phyloP scores from a whole-genome alignment of 257 asterid species.

The Penstemon davidsonii region DNA sequence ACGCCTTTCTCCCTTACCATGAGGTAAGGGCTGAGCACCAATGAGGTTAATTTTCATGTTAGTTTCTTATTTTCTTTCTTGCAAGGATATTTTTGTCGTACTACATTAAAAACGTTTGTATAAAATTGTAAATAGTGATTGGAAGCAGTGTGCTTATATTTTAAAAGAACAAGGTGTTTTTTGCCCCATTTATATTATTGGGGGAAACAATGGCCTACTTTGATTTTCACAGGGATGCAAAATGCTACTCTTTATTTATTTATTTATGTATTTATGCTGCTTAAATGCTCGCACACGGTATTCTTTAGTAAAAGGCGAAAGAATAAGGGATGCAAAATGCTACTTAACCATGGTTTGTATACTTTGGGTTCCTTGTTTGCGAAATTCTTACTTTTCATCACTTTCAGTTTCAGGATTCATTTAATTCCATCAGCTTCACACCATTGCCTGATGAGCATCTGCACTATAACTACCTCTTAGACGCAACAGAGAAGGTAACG shows the following conservation, averaged over 20 bases:
- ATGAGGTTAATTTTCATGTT: too few relatives aligned
- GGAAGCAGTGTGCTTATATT: too few relatives aligned
- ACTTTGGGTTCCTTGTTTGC: slow-evolving; percentile 5
- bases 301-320: background rate
- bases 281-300: too few relatives aligned
- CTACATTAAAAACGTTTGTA: too few relatives aligned
- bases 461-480: slow-evolving; percentile 56
- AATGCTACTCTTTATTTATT: background rate
- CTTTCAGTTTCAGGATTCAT: slow-evolving; percentile 45
- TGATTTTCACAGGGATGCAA: background rate
- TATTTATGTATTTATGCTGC: too few relatives aligned
- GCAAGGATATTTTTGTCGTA: too few relatives aligned
- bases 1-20: too few relatives aligned
- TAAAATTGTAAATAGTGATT: too few relatives aligned
- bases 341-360: background rate
- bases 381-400: slow-evolving; percentile 1
- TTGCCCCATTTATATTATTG: background rate
- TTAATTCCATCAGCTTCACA: slow-evolving; percentile 45
- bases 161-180: too few relatives aligned
- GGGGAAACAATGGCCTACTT: background rate
- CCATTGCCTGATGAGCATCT: slow-evolving; percentile 75
- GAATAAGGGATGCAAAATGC: background rate
- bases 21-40: too few relatives aligned
- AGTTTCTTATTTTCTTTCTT: too few relatives aligned
- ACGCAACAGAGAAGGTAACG: slow-evolving; percentile 57